Evolutionary conservation across 2,329 filamentous ascomycete species (phyloP).

Genomic region (Monosporascus sp.): DNA sequence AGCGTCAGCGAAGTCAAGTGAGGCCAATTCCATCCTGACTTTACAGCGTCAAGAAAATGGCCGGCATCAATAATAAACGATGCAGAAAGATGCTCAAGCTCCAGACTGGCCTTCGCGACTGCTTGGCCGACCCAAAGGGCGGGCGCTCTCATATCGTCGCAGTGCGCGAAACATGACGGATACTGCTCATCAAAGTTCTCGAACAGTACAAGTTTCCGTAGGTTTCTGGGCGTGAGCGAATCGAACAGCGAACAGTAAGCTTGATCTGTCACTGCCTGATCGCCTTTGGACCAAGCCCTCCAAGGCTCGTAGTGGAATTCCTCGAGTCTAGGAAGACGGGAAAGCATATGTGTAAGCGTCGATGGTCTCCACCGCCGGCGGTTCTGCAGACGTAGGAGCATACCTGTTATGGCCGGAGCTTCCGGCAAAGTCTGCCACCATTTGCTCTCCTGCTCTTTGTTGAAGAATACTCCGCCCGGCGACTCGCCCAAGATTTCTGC

Average conservation of each 20-base stretch:
- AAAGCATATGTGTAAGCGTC: slow-evolving; percentile 23
- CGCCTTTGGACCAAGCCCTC: slow-evolving; percentile 23
- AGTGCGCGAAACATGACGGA: slow-evolving; percentile 9
- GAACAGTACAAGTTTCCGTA: slow-evolving; percentile 28
- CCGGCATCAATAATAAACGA: slow-evolving; percentile 28
- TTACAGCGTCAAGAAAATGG: slow-evolving; percentile 22
- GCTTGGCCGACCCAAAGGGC: slow-evolving; percentile 18
- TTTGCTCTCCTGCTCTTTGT: slow-evolving; percentile 12
- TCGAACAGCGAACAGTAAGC: slow-evolving; percentile 18
- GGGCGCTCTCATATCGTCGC: slow-evolving; percentile 15
- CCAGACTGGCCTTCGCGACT: slow-evolving; percentile 24
- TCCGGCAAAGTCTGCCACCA: slow-evolving; percentile 21
- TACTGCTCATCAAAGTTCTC: slow-evolving; percentile 30
- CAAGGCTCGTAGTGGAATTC: slow-evolving; percentile 28
- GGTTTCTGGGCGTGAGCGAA: slow-evolving; percentile 16
- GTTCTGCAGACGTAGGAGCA: slow-evolving; percentile 28
- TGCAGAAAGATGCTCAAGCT: slow-evolving; percentile 22
- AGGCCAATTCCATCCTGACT: slow-evolving; percentile 21
- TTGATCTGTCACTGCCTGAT: slow-evolving; percentile 6
- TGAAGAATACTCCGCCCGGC: slow-evolving; percentile 14
- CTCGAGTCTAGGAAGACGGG: slow-evolving; percentile 23
- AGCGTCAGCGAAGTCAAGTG: slow-evolving; percentile 26
- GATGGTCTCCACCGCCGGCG: slow-evolving; percentile 24
- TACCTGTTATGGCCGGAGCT: slow-evolving; percentile 21
- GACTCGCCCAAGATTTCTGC: slow-evolving; percentile 10